Evolutionary conservation across 306 rosid species (phyloP).

Genomic region (Medicago ruthenica): DNA sequence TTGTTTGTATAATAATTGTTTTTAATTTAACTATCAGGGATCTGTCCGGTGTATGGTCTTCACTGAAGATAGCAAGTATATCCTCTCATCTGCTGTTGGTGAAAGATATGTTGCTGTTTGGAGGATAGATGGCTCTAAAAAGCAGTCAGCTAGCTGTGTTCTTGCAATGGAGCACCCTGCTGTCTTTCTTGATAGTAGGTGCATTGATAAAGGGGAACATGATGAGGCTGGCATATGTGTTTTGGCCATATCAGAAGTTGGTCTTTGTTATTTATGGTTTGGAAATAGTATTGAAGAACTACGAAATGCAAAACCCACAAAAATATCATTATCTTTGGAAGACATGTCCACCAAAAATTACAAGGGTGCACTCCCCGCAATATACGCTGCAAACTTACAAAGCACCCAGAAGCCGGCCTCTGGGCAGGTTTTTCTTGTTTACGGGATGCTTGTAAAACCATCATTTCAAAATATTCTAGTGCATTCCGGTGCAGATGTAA

Average conservation of each 20-base stretch:
- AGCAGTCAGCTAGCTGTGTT: constrained; percentile 78
- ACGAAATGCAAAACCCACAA: constrained; percentile 68
- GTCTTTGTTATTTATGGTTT: constrained; percentile 85
- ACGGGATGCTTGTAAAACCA: constrained; percentile 82
- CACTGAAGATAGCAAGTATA: constrained; percentile 81
- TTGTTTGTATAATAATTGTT: constrained; percentile 30
- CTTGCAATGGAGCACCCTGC: constrained; percentile 97
- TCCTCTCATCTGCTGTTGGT: constrained; percentile 84
- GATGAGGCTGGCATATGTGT: constrained; percentile 61
- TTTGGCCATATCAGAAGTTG: constrained; percentile 91
- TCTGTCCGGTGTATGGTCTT: constrained; percentile 83
- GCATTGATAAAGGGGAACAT: constrained; percentile 50
- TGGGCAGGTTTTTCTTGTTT: constrained; percentile 73
- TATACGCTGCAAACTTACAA: constrained; percentile 81
- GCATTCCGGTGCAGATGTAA: constrained; percentile 72
- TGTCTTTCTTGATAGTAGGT: constrained; percentile 76
- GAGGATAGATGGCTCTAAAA: constrained; percentile 69
- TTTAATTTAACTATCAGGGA: constrained; percentile 63
- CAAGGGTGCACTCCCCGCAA: constrained; percentile 67
- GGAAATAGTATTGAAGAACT: constrained; percentile 74
- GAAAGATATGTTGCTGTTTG: constrained; percentile 93
- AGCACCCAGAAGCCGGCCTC: constrained; percentile 63
- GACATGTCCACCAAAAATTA: constrained; percentile 57
- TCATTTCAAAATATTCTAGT: constrained; percentile 73
- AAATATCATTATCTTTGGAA: constrained; percentile 67